phyloP scores from a whole-genome alignment of 2,329 filamentous ascomycete genomes.

The Xylariaceae sp. region DNA sequence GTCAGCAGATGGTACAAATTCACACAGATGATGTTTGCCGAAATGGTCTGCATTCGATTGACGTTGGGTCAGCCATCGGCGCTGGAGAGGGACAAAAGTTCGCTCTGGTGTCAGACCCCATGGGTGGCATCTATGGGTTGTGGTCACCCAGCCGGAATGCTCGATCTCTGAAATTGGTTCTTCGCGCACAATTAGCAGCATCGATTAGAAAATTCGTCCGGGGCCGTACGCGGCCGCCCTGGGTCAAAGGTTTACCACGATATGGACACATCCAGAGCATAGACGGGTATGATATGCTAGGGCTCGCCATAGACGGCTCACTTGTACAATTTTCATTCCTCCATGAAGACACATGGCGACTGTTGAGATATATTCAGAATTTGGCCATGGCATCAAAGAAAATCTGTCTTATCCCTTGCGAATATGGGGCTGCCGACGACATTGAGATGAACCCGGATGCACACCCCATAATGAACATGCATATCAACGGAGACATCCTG shows the following conservation, averaged over 20 bases:
- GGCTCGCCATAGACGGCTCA: slow-evolving; percentile 71
- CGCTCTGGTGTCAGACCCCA: slow-evolving; percentile 55
- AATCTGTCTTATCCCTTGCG: slow-evolving; percentile 45
- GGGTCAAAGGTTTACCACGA: slow-evolving; percentile 47
- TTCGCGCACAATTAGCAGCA: slow-evolving; percentile 61
- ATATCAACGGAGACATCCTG: slow-evolving; percentile 72
- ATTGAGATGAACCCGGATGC: slow-evolving; percentile 47
- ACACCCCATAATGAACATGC: slow-evolving; percentile 56
- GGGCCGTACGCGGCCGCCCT: slow-evolving; percentile 59
- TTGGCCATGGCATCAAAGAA: slow-evolving; percentile 57
- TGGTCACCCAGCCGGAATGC: slow-evolving; percentile 55
- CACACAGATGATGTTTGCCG: slow-evolving; percentile 55
- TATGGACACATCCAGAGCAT: slow-evolving; percentile 52
- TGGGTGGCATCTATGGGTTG: slow-evolving; percentile 54
- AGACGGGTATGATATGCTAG: slow-evolving; percentile 62
- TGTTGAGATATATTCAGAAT: slow-evolving; percentile 77
- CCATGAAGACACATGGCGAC: slow-evolving; percentile 63
- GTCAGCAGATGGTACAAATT: slow-evolving; percentile 45
- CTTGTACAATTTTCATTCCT: slow-evolving; percentile 74
- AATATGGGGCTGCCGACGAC: slow-evolving; percentile 5
- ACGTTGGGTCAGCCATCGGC: slow-evolving; percentile 42
- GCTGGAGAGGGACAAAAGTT: slow-evolving; percentile 45
- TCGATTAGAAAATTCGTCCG: slow-evolving; percentile 63
- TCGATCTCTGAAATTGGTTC: slow-evolving; percentile 53
- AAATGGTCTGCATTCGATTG: slow-evolving; percentile 53